Percentiles rank a stretch among this genome's conserved stretches.
Conservation (phyloP, 805 yeast species). For the Teunomyces kruisii region DNA sequence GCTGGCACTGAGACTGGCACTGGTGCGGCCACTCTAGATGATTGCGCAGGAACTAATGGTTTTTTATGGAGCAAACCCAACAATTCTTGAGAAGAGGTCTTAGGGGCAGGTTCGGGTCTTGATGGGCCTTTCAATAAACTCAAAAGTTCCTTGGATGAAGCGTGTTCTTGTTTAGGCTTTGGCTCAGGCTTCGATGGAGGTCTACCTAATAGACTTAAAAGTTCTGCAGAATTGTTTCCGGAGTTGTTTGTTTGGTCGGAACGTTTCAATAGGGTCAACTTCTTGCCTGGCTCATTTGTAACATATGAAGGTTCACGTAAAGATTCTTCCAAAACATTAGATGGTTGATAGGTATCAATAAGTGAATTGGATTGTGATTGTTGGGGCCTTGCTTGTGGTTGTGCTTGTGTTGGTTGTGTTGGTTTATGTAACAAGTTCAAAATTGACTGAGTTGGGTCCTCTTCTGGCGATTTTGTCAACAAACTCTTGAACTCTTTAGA, state of each 20-base stretch:
- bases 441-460: slow-evolving; percentile 35
- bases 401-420: not conserved
- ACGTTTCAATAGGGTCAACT: slow-evolving; percentile 29
- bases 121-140: slow-evolving; percentile 8
- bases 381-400: not conserved
- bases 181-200: slow-evolving; percentile 1
- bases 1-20: not conserved
- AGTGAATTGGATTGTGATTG: not conserved
- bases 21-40: not conserved
- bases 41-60: not conserved
- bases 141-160: slow-evolving; percentile 5
- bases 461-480: slow-evolving; percentile 53
- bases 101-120: not conserved
- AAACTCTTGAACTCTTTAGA: slow-evolving; percentile 47
- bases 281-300: slow-evolving; percentile 19
- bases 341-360: slow-evolving; percentile 14
- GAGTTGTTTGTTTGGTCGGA: slow-evolving; percentile 6
- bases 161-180: slow-evolving; percentile 2
- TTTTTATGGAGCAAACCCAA: slow-evolving; percentile 12
- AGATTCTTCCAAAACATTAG: slow-evolving; percentile 27
- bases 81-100: slow-evolving; percentile 11
- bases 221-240: slow-evolving; percentile 9
- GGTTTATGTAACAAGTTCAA: not conserved
- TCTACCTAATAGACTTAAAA: slow-evolving; percentile 13
- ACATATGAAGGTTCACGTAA: slow-evolving; percentile 11